These are phyloP conservation scores for Tetragonia tetragonoides DNA, from an alignment of 148 eudicot genomes.

Conservation along the genomic window DNA sequence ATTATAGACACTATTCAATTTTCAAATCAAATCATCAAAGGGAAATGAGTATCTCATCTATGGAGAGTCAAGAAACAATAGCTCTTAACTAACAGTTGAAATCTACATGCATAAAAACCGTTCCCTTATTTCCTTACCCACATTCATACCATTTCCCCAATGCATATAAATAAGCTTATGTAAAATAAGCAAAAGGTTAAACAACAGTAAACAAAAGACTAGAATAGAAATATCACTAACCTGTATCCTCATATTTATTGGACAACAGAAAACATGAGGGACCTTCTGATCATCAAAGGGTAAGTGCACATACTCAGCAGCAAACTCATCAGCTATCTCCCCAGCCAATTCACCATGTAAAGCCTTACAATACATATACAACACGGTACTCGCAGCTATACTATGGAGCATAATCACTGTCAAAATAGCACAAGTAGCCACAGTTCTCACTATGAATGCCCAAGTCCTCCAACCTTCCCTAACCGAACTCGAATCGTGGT, in stretches of 20 bases:
- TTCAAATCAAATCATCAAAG: background rate
- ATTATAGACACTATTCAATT: background rate
- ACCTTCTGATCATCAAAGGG: slow-evolving; percentile 67
- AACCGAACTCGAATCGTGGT: slow-evolving; percentile 11
- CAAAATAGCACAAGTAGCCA: slow-evolving; percentile 41
- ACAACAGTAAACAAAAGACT: background rate
- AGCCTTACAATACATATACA: slow-evolving; percentile 75
- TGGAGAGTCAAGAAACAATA: background rate
- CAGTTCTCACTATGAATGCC: slow-evolving; percentile 33
- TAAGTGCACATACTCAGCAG: slow-evolving; percentile 56
- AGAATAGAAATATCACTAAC: slow-evolving; percentile 19
- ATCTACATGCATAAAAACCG: background rate
- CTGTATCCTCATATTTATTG: slow-evolving; percentile 12
- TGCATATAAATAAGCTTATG: background rate
- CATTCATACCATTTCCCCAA: background rate
- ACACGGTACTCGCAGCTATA: slow-evolving; percentile 42
- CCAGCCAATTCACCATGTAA: slow-evolving; percentile 62
- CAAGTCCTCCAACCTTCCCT: slow-evolving; percentile 35
- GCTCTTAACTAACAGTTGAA: background rate
- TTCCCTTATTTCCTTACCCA: background rate
- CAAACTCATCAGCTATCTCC: slow-evolving; percentile 67
- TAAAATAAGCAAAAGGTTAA: background rate
- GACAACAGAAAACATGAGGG: slow-evolving; percentile 55
- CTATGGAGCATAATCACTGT: slow-evolving; percentile 44
- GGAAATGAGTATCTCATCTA: background rate